A percentile compares a stretch with the other conserved stretches of the same genome.
Evolutionary conservation across 2,329 filamentous ascomycete genomes (phyloP).

Genomic region (Venturia pyrina): DNA sequence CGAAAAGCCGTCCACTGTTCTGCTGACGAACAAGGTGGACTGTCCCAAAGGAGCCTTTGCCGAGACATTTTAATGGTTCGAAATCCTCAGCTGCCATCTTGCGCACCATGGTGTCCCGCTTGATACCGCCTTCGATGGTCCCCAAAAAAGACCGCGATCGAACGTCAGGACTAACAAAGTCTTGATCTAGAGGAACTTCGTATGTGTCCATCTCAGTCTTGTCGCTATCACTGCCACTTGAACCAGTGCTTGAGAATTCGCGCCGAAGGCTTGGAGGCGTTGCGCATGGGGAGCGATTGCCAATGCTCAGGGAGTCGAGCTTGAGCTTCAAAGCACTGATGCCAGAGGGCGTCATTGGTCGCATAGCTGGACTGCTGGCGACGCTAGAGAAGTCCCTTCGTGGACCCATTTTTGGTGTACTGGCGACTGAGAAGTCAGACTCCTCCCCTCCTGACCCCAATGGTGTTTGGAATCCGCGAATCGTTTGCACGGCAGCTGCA

Average conservation of each 20-base stretch:
- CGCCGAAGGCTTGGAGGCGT: conserved; percentile 19
- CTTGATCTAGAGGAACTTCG: conserved; percentile 72
- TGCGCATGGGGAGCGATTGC: conserved; percentile 26
- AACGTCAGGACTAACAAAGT: conserved; percentile 63
- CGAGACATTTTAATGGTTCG: conserved; percentile 79
- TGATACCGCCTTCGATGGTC: conserved; percentile 43
- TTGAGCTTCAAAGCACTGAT: conserved; percentile 76
- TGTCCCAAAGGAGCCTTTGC: conserved; percentile 92
- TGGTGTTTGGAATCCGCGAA: conserved; percentile 42
- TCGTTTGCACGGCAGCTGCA: conserved; percentile 29
- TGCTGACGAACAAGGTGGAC: conserved; percentile 88
- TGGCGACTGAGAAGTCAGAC: conserved; percentile 37
- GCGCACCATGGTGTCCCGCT: conserved; percentile 43
- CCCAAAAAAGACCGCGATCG: conserved; percentile 26
- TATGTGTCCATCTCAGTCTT: conserved; percentile 71
- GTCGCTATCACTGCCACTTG: conserved; percentile 48
- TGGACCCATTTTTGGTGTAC: conserved; percentile 32
- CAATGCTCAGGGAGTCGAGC: conserved; percentile 66
- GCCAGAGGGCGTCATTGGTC: conserved; percentile 45
- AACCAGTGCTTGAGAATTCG: conserved; percentile 45
- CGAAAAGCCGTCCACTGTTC: conserved; percentile 78
- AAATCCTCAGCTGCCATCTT: conserved; percentile 94
- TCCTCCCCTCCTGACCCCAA: conserved; percentile 45
- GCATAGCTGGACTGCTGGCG: conserved; percentile 42
- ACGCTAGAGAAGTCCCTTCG: conserved; percentile 36